Evolutionary conservation across 441 rosid species (phyloP).

Genomic region (Euphorbia corollata): DNA sequence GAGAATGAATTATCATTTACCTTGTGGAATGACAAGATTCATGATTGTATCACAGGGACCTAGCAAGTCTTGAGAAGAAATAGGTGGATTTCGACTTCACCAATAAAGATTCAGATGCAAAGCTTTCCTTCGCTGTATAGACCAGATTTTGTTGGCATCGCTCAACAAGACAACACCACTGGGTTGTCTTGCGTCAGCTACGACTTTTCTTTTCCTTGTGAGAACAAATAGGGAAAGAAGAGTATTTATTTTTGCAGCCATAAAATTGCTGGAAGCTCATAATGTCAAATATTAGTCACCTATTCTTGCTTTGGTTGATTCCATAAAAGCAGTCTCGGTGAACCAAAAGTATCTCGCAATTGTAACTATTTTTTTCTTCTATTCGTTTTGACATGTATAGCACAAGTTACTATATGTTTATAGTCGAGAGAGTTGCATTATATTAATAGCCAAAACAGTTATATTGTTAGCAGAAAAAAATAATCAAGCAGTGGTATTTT

Average conservation of each 20-base stretch:
- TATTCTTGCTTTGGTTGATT: slow-evolving; percentile 16
- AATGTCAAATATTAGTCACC: slow-evolving; percentile 15
- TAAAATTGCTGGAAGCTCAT: slow-evolving; percentile 20
- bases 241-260: slow-evolving; percentile 18
- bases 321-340: slow-evolving; percentile 11
- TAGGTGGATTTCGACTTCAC: slow-evolving; percentile 23
- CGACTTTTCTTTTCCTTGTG: slow-evolving; percentile 4
- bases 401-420: slow-evolving; percentile 18
- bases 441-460: slow-evolving; percentile 8
- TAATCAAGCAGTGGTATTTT: slow-evolving; percentile 16
- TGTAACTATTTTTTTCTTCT: not conserved
- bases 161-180: slow-evolving; percentile 13
- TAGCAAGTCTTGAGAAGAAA: slow-evolving; percentile 10
- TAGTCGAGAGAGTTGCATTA: slow-evolving; percentile 20
- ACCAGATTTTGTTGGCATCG: not conserved
- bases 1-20: slow-evolving; percentile 21
- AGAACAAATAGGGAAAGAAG: slow-evolving; percentile 21
- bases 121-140: slow-evolving; percentile 14
- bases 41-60: slow-evolving; percentile 32
- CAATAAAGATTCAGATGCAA: slow-evolving; percentile 18
- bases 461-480: slow-evolving; percentile 10
- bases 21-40: slow-evolving; percentile 29
- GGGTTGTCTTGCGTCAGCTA: slow-evolving; percentile 9
- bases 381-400: slow-evolving; percentile 27
- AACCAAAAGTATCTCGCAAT: not conserved